Conservation (phyloP, 2,329 filamentous ascomycete species). For the Fusarium tjaetaba region DNA sequence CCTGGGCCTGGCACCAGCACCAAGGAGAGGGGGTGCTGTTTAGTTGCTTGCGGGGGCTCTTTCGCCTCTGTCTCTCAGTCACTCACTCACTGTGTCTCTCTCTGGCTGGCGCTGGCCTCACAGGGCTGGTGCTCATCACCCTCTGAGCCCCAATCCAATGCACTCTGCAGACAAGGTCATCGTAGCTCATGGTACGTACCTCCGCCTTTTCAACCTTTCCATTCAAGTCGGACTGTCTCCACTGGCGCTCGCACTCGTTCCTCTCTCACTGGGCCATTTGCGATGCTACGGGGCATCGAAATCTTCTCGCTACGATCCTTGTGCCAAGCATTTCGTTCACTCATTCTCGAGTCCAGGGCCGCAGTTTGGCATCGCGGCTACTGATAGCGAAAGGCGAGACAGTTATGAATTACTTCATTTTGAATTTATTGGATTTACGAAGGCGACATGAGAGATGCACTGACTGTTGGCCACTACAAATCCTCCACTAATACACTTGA, state of each 20-base stretch:
- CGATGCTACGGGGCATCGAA: conserved; percentile 5
- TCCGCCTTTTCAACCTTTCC: conserved; percentile 35
- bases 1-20: background rate
- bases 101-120: conserved; percentile 36
- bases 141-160: conserved; percentile 32
- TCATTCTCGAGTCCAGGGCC: background rate
- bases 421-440: background rate
- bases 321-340: background rate
- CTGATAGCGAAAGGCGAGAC: conserved; percentile 2
- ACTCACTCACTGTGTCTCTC: background rate
- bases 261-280: conserved; percentile 8
- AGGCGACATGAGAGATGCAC: background rate
- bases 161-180: background rate
- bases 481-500: conserved; percentile 26
- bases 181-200: conserved; percentile 27
- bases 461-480: background rate
- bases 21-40: conserved; percentile 15
- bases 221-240: background rate
- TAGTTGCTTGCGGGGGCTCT: conserved; percentile 14
- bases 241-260: conserved; percentile 19
- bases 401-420: background rate
- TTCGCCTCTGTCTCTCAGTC: background rate
- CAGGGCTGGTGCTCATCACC: conserved; percentile 39
- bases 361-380: background rate
- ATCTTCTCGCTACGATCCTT: conserved; percentile 16